Evolutionary conservation across 495 filamentous ascomycete genomes (phyloP), one percentile per base, ranked within the genome.

Genomic region (Annulohypoxylon moriforme): DNA sequence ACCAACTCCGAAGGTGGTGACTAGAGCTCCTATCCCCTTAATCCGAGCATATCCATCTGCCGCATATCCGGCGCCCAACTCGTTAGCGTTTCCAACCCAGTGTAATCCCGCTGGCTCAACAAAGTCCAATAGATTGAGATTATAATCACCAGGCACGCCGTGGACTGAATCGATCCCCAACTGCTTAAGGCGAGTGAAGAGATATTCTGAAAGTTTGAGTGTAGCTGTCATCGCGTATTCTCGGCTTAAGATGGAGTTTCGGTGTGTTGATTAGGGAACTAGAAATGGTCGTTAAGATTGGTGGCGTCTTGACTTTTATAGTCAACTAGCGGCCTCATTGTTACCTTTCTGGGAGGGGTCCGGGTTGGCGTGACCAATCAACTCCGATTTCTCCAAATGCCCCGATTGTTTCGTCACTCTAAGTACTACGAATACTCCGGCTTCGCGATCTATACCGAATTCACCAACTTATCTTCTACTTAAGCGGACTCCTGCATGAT

Each of bases 1-100:
- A 4, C 50, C 50, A 10, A 55, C 50, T 34, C 50, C 50, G 34
- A 55, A 55, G 10, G 50, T 55, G n/a, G 50, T 55, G 29, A 55
- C n/a, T 14, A 55, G 20, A 20, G 50, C 50, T 9, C 50, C 50
- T 20, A 55, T 55, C 27, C 50, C 50, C n/a, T 55, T 55, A 29
- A 55, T 55, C 20, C 50, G 50, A 34, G 29, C 50, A 16, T 55
- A 55, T 1, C 50, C 50, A 22, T 55, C 50, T 1, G 50, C 50
- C 16, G 50, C 25, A 29, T 55, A 55, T 18, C 27, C 50, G 27
- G 50, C 50, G 9, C 34, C 34, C 29, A 55, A 16, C 11, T 55
- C 50, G 13, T 55, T 55, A 20, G 29, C 50, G 8, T 34, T 55
- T 4, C 50, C 50, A 9, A 55, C 29, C 50, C 50, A 55, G 10